phyloP scores from a whole-genome alignment of 305 asterid species.

The Fraxinus albicans region DNA sequence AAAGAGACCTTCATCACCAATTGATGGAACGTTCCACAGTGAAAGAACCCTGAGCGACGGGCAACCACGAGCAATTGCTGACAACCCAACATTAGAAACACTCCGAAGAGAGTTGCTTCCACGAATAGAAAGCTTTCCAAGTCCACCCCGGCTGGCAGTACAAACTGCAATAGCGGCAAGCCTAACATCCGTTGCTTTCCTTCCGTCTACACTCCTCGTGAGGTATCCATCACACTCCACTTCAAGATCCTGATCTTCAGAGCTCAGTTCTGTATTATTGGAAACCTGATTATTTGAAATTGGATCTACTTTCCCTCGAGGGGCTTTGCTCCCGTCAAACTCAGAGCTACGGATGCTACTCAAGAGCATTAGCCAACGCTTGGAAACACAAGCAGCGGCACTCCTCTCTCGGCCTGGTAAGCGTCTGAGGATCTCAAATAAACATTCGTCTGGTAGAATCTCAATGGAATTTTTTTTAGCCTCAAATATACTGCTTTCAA shows the following conservation, averaged over 20 bases:
- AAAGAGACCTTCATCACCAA: slow-evolving; percentile 71
- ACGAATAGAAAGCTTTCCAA: slow-evolving; percentile 76
- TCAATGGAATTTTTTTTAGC: slow-evolving; percentile 59
- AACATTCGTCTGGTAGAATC: slow-evolving; percentile 76
- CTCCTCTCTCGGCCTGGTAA: slow-evolving; percentile 69
- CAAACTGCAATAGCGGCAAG: slow-evolving; percentile 89
- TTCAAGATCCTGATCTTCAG: slow-evolving; percentile 53
- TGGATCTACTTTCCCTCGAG: slow-evolving; percentile 19
- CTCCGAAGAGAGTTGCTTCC: slow-evolving; percentile 60
- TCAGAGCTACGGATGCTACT: slow-evolving; percentile 59
- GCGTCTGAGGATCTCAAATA: slow-evolving; percentile 73
- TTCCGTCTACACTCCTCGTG: slow-evolving; percentile 82
- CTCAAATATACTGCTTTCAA: slow-evolving; percentile 26
- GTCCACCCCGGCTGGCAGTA: slow-evolving; percentile 86
- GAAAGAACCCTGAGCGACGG: slow-evolving; percentile 81
- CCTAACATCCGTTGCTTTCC: slow-evolving; percentile 79
- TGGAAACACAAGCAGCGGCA: slow-evolving; percentile 73
- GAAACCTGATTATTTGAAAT: slow-evolving; percentile 6
- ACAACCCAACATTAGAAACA: slow-evolving; percentile 57
- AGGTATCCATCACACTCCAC: slow-evolving; percentile 68
- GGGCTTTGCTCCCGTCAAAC: slow-evolving; percentile 37
- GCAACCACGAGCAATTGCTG: slow-evolving; percentile 78
- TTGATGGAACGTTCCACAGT: slow-evolving; percentile 66
- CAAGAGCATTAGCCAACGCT: slow-evolving; percentile 71
- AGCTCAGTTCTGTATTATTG: slow-evolving; percentile 18